Base-by-base conservation (phyloP, 768 basidiomycete species). In the Suillus sp. region DNA sequence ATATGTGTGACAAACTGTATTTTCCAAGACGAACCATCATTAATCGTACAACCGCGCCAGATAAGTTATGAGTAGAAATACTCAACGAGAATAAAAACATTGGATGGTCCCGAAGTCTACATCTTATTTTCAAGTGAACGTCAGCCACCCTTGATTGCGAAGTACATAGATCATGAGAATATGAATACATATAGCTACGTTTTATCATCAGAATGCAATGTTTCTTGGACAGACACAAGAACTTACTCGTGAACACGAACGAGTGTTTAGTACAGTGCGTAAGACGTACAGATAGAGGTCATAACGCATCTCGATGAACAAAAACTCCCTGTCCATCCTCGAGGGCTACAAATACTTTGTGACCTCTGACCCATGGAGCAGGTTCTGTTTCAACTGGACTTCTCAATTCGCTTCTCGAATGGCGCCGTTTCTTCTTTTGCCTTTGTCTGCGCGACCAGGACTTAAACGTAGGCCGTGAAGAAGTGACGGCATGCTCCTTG, bases 291-390 rank as follows among this genome's bases (percentile, higher is more conserved):
- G n/a, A n/a, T n/a, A n/a, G n/a, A n/a, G 32, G 37, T 63, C 43
- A 40, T 38, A n/a, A n/a, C 50, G 37, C 22, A 38, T 68, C 62
- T 34, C 54, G 47, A 50, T 61, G 50, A 34, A 70, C 55, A 40
- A 66, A 66, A 55, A 62, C 20, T 50, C 53, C 62, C 37, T 64
- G 63, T 11, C 78, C 76, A 27, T 75, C 75, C 27, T 72, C 64
- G 43, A 74, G 69, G 9, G 68, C 50, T 7, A 64, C 68, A 14
- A 77, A 65, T 47, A 74, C 67, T 56, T 66, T 62, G 45, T 70
- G 72, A 2, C 69, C 73, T 25, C 66, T 51, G 14, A 74, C 65
- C 77, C 77, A 78, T 43, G 71, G 72, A 6, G 64, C 59, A n/a
- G 67, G 59, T n/a, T 66, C 69, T 22, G 59, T 40, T n/a, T 59